Evolutionary conservation across 257 asterid genomes (phyloP).

Genomic region (Rehmannia glutinosa): DNA sequence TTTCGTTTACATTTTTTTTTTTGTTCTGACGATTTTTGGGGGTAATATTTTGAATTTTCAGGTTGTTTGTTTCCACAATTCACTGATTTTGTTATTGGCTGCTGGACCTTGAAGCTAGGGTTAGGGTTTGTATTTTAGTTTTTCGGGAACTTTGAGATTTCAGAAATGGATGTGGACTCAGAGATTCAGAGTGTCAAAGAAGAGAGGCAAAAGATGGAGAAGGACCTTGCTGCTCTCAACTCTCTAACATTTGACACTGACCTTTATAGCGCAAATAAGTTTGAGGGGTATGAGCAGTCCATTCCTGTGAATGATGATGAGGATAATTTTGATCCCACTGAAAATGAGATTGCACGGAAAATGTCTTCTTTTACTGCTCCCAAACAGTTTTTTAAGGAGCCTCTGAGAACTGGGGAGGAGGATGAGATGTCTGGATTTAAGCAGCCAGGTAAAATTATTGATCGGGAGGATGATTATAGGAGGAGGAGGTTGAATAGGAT

Average conservation of each 20-base stretch:
- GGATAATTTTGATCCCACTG: constrained; percentile 48
- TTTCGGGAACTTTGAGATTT: not conserved
- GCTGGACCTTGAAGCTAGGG: constrained; percentile 23
- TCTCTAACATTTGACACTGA: constrained; percentile 77
- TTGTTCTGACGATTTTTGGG: not conserved
- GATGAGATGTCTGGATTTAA: constrained; percentile 65
- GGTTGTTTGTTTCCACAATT: not conserved
- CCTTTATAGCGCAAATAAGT: constrained; percentile 52
- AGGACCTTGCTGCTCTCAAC: constrained; percentile 68
- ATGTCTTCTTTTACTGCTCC: constrained; percentile 87
- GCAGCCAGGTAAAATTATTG: constrained; percentile 72
- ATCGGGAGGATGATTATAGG: constrained; percentile 81
- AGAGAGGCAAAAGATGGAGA: constrained; percentile 90
- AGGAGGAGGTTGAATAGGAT: constrained; percentile 78
- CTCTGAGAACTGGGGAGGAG: constrained; percentile 62
- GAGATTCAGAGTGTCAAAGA: constrained; percentile 74
- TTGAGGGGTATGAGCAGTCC: constrained; percentile 77
- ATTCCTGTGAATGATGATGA: constrained; percentile 82
- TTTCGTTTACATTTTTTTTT: not conserved
- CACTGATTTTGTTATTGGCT: not conserved
- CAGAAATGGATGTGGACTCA: constrained; percentile 42
- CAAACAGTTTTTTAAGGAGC: constrained; percentile 64
- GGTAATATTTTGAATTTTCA: not conserved
- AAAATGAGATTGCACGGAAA: constrained; percentile 68
- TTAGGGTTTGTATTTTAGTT: constrained; percentile 13